These are phyloP conservation scores for Oleoguttula mirabilis DNA, from an alignment of 495 filamentous ascomycete species.

Conservation along the genomic window DNA sequence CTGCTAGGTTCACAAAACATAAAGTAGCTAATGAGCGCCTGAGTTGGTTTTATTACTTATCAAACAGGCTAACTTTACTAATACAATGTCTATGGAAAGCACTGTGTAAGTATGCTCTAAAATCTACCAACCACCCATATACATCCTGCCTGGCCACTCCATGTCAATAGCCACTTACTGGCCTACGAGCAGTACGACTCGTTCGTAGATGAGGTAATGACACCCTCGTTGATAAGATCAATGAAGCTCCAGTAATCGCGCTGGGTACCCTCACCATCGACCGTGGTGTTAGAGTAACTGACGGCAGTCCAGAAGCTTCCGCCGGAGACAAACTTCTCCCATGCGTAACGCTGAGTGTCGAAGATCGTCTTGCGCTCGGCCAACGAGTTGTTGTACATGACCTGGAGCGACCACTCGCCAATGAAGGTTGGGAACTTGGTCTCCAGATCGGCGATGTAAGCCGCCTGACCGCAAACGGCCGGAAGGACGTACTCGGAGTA, in stretches of 20 bases:
- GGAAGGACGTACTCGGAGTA: conserved; percentile 1
- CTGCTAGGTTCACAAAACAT: too few relatives aligned
- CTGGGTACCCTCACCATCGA: conserved; percentile 7
- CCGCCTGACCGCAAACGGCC: conserved; percentile 4
- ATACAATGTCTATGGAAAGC: too few relatives aligned
- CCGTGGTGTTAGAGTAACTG: background rate
- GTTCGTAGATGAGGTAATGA: too few relatives aligned
- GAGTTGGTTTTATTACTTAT: too few relatives aligned
- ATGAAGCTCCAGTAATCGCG: conserved; percentile 10
- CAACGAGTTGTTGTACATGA: conserved; percentile 9
- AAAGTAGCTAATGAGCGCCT: too few relatives aligned
- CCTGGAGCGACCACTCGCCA: conserved; percentile 6
- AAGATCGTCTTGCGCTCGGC: conserved; percentile 7
- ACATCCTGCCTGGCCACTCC: too few relatives aligned
- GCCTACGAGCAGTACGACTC: too few relatives aligned
- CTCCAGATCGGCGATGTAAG: background rate
- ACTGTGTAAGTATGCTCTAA: too few relatives aligned
- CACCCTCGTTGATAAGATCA: too few relatives aligned
- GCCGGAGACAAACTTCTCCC: conserved; percentile 4
- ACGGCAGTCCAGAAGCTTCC: conserved; percentile 4
- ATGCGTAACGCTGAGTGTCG: conserved; percentile 10
- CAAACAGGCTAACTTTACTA: too few relatives aligned
- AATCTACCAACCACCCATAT: too few relatives aligned
- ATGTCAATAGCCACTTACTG: too few relatives aligned
- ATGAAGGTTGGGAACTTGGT: conserved; percentile 7